Evolutionary conservation across 106 monocot genomes (phyloP).

Genomic region (Amphibolis antarctica): DNA sequence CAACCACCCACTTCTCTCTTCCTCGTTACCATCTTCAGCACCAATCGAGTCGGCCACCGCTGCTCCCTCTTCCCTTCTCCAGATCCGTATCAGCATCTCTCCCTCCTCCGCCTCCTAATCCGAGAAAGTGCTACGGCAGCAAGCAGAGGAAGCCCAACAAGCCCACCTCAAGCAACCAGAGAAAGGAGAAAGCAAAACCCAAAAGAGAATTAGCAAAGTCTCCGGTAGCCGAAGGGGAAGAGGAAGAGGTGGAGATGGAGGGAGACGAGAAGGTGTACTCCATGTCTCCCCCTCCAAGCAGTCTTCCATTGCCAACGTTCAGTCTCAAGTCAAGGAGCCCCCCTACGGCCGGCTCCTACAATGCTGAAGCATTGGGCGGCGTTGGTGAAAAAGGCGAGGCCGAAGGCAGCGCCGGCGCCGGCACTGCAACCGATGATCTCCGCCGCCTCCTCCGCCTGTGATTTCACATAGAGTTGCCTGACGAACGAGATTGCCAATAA

Average conservation of each 20-base stretch:
- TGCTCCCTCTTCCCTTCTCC: constrained; percentile 26
- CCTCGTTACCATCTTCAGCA: background rate
- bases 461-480: too few relatives aligned
- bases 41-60: constrained; percentile 28
- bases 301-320: constrained; percentile 30
- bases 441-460: too few relatives aligned
- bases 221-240: background rate
- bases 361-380: background rate
- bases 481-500: too few relatives aligned
- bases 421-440: too few relatives aligned
- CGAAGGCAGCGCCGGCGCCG: too few relatives aligned
- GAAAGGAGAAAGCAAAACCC: background rate
- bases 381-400: background rate
- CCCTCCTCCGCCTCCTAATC: too few relatives aligned
- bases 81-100: constrained; percentile 7
- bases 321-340: constrained; percentile 9
- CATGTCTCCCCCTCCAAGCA: constrained; percentile 30
- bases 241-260: constrained; percentile 4
- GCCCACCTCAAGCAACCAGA: background rate
- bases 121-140: background rate
- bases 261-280: background rate
- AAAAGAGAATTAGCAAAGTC: too few relatives aligned
- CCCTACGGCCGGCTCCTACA: background rate
- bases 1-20: constrained; percentile 7
- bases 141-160: constrained; percentile 12